phyloP scores from a whole-genome alignment of 306 rosid genomes.

The Trifolium fragiferum region DNA sequence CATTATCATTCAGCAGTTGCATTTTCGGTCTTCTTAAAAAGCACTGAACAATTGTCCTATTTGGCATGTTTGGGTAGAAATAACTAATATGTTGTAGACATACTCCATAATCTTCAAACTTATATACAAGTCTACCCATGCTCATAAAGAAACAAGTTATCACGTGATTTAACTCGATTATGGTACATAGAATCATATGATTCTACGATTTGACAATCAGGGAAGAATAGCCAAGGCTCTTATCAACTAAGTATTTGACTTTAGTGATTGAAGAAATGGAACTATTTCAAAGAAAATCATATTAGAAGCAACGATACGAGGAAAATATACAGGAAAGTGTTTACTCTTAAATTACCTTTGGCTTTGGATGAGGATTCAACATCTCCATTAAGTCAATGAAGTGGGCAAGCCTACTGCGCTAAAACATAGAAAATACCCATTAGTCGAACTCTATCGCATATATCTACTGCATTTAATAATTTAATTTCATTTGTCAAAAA shows the following conservation, averaged over 20 bases:
- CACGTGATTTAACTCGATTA: background rate
- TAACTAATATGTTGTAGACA: background rate
- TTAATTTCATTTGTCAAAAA: background rate
- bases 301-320: constrained; percentile 1
- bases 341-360: constrained; percentile 64
- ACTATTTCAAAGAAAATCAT: constrained; percentile 6
- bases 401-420: constrained; percentile 87
- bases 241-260: constrained; percentile 3
- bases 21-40: background rate
- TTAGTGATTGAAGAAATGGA: constrained; percentile 18
- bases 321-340: background rate
- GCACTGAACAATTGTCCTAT: background rate
- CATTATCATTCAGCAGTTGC: background rate
- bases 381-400: constrained; percentile 94
- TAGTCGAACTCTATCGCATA: constrained; percentile 25
- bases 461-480: constrained; percentile 23
- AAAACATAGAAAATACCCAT: constrained; percentile 41
- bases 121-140: background rate
- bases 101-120: background rate
- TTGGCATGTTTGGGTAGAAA: background rate
- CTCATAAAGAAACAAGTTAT: background rate
- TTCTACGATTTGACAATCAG: background rate
- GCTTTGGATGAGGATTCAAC: constrained; percentile 90
- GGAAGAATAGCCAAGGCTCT: constrained; percentile 18
- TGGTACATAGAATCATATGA: background rate